Evolutionary conservation across 2,329 filamentous ascomycete species (phyloP).

Genomic region (Anthostomella pinea): DNA sequence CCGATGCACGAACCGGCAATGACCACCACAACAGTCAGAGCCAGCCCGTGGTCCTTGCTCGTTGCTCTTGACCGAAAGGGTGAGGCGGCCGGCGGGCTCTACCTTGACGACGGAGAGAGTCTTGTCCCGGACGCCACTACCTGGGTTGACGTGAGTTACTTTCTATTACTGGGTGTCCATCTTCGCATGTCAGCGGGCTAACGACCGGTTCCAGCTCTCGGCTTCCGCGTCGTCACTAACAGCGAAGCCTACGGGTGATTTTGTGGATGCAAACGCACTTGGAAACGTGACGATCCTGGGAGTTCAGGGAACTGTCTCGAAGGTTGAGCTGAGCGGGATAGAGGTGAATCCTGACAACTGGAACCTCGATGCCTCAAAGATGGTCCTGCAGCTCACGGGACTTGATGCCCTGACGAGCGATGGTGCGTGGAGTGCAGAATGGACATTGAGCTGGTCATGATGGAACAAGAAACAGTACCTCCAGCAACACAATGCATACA

Average conservation of each 20-base stretch:
- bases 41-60: constrained; percentile 65
- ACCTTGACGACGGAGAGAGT: constrained; percentile 74
- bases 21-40: constrained; percentile 62
- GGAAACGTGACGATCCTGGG: constrained; percentile 64
- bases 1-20: constrained; percentile 66
- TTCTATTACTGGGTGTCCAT: constrained; percentile 3
- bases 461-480: too few relatives aligned
- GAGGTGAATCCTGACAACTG: constrained; percentile 41
- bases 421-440: constrained; percentile 58
- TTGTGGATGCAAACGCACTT: constrained; percentile 54
- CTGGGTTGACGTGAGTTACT: constrained; percentile 44
- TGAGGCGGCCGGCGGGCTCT: constrained; percentile 59
- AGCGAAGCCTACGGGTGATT: constrained; percentile 49
- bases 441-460: constrained; percentile 54
- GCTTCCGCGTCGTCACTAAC: constrained; percentile 43
- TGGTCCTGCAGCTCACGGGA: constrained; percentile 48
- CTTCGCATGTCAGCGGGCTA: too few relatives aligned
- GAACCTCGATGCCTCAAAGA: constrained; percentile 44
- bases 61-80: constrained; percentile 56
- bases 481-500: too few relatives aligned
- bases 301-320: constrained; percentile 37
- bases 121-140: constrained; percentile 54
- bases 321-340: constrained; percentile 52
- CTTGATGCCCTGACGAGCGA: constrained; percentile 45
- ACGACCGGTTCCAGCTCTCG: constrained; percentile 36